Conservation (phyloP, 2,329 filamentous ascomycete species). For the Fusarium acutatum region DNA sequence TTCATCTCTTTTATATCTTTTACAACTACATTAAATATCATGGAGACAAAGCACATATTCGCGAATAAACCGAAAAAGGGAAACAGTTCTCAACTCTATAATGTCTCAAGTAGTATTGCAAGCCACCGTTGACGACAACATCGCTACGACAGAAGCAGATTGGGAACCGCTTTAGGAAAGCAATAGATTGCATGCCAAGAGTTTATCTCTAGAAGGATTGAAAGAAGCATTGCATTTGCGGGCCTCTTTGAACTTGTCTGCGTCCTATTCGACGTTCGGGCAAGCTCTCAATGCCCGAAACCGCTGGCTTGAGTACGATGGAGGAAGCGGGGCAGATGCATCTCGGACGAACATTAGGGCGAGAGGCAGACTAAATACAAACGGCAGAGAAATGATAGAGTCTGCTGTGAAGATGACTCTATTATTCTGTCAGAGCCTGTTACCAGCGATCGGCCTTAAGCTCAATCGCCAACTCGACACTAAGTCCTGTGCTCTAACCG, state of each 20-base stretch:
- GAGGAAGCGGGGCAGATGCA: not conserved
- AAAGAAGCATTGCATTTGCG: not conserved
- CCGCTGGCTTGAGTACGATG: not conserved
- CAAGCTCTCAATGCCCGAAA: not conserved
- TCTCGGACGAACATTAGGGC: not conserved
- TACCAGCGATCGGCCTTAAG: not conserved
- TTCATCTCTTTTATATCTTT: constrained; percentile 8
- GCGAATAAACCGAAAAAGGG: constrained; percentile 4
- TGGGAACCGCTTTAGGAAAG: not conserved
- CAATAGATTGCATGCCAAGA: not conserved
- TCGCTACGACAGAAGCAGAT: not conserved
- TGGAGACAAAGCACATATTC: not conserved
- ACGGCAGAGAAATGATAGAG: fast-evolving
- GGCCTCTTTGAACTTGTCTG: not conserved
- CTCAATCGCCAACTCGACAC: not conserved
- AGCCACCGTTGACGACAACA: not conserved
- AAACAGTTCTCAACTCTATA: constrained; percentile 21
- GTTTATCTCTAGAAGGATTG: not conserved
- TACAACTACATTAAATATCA: fast-evolving
- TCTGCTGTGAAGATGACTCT: fast-evolving
- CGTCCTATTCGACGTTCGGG: not conserved
- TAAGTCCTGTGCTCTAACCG: constrained; percentile 6
- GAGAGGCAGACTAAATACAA: not conserved
- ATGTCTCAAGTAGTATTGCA: too few species aligned
- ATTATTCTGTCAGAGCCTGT: not conserved